Base-by-base conservation (phyloP, 2,329 filamentous ascomycete species). In the Huntiella bhutanensis region DNA sequence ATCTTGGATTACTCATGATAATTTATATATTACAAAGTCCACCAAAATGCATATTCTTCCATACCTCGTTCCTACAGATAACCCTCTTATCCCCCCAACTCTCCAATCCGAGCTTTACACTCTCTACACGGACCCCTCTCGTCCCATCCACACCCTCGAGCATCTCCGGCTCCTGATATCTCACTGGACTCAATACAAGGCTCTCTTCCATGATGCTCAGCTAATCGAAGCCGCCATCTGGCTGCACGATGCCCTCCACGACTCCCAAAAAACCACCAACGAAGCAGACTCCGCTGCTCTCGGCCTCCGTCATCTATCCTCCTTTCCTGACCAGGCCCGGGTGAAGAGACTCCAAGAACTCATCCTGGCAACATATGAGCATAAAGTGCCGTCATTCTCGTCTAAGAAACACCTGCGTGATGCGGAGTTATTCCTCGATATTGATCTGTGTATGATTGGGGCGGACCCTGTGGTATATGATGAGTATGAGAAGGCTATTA, bases 271-370 rank as follows among this genome's bases (percentile, higher is more conserved):
- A 36, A 19, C 38, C 12, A 38, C 47, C 37, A 50, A 57, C 28
- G 60, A 62, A 1, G 58, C 51, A 10, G 57, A 60, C 5, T 59
- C 59, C 40, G 60, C 61, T 28, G 45, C 51, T 41, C 42, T 48
- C n/a, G 43, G 32, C 15, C 17, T 33, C 4, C 35, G 37, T 6
- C 34, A 43, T 16, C 40, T 51, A 5, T 15, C 19, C 5, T 10
- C 15, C 6, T 35, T 28, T 12, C 7, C 42, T 3, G 47, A 49
- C 42, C 33, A 33, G 8, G 46, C 39, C 1, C 45, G 49, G 4
- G 37, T 51, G n/a, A 11, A 43, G 22, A 41, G 46, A 12, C 38
- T 51, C 13, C 7, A 33, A 2, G 43, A 42, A 33, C 48, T 51
- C 46, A 44, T 51, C 19, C 5, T 48, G 17, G 42, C 46, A 4